Evolutionary conservation across 2,329 filamentous ascomycete species (phyloP).

Genomic region (Gnomoniopsis smithogilvyi): DNA sequence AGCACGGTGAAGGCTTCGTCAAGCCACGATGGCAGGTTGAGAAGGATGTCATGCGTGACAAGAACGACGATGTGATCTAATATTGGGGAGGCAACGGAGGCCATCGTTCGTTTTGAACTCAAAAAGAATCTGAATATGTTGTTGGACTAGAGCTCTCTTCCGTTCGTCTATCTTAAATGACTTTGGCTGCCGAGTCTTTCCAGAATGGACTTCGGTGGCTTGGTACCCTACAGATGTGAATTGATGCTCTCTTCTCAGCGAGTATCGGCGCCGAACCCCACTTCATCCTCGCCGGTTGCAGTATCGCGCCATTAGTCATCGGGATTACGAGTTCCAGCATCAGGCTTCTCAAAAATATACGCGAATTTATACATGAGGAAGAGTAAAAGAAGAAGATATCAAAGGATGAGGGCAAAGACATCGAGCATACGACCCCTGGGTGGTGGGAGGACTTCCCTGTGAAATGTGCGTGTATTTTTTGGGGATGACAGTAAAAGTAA

Average conservation of each 20-base stretch:
- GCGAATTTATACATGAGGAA: no score
- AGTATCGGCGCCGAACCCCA: background rate
- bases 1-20: slow-evolving; percentile 53
- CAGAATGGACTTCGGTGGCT: background rate
- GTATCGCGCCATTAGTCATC: background rate
- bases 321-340: no score
- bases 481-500: no score
- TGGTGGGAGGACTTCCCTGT: no score
- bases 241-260: background rate
- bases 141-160: background rate
- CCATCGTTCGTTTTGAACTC: background rate
- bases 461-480: no score
- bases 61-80: slow-evolving; percentile 66
- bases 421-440: no score
- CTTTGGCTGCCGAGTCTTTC: no score
- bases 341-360: no score
- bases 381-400: no score
- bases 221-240: background rate
- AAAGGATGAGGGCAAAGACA: no score
- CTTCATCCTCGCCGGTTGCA: background rate
- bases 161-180: background rate
- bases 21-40: slow-evolving; percentile 46
- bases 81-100: slow-evolving; percentile 21
- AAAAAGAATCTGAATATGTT: background rate
- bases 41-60: slow-evolving; percentile 48